A percentile compares a stretch with the other conserved stretches of the same genome.
These are phyloP conservation scores for Mycena olivaceomarginata DNA, from an alignment of 768 basidiomycete genomes.

Conservation along the genomic window DNA sequence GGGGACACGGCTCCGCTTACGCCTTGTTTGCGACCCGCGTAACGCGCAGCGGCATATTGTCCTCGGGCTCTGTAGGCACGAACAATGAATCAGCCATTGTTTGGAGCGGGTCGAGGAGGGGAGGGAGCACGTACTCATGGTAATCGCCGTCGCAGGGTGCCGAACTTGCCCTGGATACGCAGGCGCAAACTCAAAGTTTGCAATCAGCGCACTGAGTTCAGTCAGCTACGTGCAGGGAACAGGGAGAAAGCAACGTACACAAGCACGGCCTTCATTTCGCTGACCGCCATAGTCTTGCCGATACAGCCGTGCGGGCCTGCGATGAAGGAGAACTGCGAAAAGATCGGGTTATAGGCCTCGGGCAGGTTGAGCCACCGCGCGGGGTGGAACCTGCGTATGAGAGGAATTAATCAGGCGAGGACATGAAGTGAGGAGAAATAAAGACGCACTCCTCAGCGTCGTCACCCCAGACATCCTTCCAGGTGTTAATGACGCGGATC, in stretches of 20 bases:
- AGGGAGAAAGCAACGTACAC: constrained; percentile 51
- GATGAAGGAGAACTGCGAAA: constrained; percentile 64
- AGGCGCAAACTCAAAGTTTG: constrained; percentile 67
- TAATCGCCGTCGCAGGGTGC: constrained; percentile 65
- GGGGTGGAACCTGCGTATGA: constrained; percentile 62
- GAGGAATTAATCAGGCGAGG: neutral
- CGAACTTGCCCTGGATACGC: constrained; percentile 62
- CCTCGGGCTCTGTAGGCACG: constrained; percentile 54
- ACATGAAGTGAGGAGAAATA: constrained; percentile 10
- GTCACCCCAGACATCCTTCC: constrained; percentile 69
- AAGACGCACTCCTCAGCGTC: constrained; percentile 67
- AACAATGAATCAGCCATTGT: no score
- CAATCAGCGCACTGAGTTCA: constrained; percentile 57
- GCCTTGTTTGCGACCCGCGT: constrained; percentile 42
- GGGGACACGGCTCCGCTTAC: neutral
- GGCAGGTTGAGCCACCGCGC: constrained; percentile 67
- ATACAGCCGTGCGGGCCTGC: constrained; percentile 68
- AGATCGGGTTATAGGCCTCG: constrained; percentile 56
- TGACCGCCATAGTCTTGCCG: constrained; percentile 68
- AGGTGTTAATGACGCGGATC: constrained; percentile 72
- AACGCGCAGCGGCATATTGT: constrained; percentile 60
- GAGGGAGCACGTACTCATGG: constrained; percentile 62
- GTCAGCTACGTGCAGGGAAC: neutral
- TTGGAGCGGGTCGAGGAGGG: neutral
- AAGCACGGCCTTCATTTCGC: constrained; percentile 70